A percentile compares a stretch with the other conserved stretches of the same genome.
These are phyloP conservation scores for Helotiales sp. DNA, from an alignment of 2,329 filamentous ascomycete genomes.

Conservation along the genomic window DNA sequence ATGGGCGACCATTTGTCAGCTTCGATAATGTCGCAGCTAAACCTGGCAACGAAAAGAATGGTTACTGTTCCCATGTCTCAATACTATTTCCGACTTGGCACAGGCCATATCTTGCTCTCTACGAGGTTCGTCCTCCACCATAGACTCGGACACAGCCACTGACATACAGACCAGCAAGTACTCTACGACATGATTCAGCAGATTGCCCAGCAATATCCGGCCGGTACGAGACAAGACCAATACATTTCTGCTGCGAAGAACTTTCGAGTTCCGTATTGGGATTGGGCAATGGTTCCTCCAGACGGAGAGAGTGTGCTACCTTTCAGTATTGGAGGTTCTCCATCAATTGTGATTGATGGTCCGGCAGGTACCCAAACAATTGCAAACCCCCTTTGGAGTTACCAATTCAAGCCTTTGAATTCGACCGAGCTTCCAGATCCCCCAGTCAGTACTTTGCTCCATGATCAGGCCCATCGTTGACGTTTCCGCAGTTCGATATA, in stretches of 20 bases:
- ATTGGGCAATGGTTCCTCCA: constrained; percentile 48
- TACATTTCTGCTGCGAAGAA: constrained; percentile 46
- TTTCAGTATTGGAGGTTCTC: constrained; percentile 46
- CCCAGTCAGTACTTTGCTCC: constrained; percentile 49
- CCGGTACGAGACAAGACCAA: constrained; percentile 30
- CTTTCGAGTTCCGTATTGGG: constrained; percentile 49
- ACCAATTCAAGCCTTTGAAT: constrained; percentile 45
- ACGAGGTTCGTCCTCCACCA: constrained; percentile 45
- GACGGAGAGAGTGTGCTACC: constrained; percentile 49
- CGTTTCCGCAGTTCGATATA: constrained; percentile 49
- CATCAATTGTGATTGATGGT: constrained; percentile 50
- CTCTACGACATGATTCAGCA: constrained; percentile 47
- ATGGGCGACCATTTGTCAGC: constrained; percentile 29
- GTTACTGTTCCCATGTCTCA: constrained; percentile 33
- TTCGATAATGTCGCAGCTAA: constrained; percentile 25
- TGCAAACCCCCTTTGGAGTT: constrained; percentile 54
- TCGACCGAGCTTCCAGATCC: constrained; percentile 54
- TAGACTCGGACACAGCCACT: not conserved
- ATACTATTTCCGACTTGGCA: constrained; percentile 48
- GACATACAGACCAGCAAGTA: constrained; percentile 47
- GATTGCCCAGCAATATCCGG: constrained; percentile 41
- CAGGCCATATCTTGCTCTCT: constrained; percentile 54
- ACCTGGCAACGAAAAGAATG: constrained; percentile 20
- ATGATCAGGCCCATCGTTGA: not conserved
- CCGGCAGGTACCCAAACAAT: constrained; percentile 46